Conservation (phyloP, 371 early-diverging fungal genomes). For the Mucor ambiguus region DNA sequence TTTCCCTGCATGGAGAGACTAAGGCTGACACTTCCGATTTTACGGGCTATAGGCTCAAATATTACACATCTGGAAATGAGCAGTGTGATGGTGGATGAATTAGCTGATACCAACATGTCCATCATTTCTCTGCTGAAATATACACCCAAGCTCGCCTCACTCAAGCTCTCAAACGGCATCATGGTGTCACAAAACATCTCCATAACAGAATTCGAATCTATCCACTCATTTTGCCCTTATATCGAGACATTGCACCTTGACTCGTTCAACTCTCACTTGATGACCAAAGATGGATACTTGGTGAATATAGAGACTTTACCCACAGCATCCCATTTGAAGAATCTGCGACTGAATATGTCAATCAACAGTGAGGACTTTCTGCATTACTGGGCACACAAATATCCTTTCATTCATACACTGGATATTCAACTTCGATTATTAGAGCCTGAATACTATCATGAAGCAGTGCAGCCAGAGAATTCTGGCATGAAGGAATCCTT, state of each 20-base stretch:
- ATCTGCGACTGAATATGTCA: constrained; percentile 4
- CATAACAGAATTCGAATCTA: constrained; percentile 16
- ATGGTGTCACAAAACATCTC: background rate
- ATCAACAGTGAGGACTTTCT: constrained; percentile 15
- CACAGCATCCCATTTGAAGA: background rate
- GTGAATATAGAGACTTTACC: constrained; percentile 12
- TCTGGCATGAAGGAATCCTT: constrained; percentile 18
- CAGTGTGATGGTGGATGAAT: constrained; percentile 4
- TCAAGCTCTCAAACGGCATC: background rate
- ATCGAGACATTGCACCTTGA: constrained; percentile 1
- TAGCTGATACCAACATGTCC: background rate
- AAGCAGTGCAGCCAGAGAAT: constrained; percentile 8
- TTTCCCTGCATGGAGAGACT: constrained; percentile 16
- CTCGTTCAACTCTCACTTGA: background rate
- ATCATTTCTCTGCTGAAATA: constrained; percentile 9
- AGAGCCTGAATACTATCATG: constrained; percentile 14
- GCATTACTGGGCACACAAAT: constrained; percentile 19
- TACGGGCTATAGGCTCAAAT: background rate
- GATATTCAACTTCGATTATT: constrained; percentile 9
- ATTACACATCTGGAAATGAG: constrained; percentile 9
- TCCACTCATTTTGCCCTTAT: constrained; percentile 15
- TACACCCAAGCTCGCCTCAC: constrained; percentile 9
- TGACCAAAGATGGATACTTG: background rate
- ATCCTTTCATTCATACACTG: constrained; percentile 11
- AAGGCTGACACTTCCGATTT: constrained; percentile 14